Evolutionary conservation across 1,284 basidiomycete genomes (phyloP), one percentile per base, ranked within the genome.

Genomic region (Apiotrichum siamense): DNA sequence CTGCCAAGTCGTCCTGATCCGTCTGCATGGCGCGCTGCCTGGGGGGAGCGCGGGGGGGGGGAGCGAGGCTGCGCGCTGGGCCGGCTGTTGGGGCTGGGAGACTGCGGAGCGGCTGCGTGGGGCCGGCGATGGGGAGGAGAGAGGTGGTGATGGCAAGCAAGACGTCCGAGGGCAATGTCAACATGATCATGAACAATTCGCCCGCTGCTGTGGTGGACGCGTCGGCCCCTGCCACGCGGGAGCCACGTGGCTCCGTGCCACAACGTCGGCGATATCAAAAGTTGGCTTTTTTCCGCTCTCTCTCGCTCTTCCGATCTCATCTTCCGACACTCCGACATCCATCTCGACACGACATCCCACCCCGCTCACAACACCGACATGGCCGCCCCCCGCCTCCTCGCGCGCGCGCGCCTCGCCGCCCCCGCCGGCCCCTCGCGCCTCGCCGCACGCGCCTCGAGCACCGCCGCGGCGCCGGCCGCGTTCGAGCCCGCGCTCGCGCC

Each of bases 401-500:
- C 56, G 7, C 44, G 60, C 42, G 56, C 57, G 12, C 38, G 48
- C 24, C 46, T 54, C 21, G 18, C 47, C 24, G 35, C 50, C n/a
- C 35, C 48, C 17, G 20, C 52, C 7, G 52, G 57, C 26, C 57
- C 57, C 4, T 55, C 53, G 29, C 52, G 56, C 36, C n/a, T 51
- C 35, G 42, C 48, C 24, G 43, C 40, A n/a, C 54, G 55, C 44
- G 39, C 37, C 48, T 47, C 58, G 47, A 55, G 54, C 26, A 49
- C 52, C 43, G 51, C 63, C 24, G 25, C 58, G 15, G 24, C 52
- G 24, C n/a, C n/a, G n/a, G 45, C 59, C n/a, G 33, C 60, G 21
- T 73, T 65, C 54, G 58, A 62, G 36, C 72, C 67, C 11, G 64
- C 66, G 31, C 55, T 74, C 36, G 61, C 66, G n/a, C 44, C 54